Base-by-base conservation (phyloP, 140 eudicot genomes). In the Stevia rebaudiana region DNA sequence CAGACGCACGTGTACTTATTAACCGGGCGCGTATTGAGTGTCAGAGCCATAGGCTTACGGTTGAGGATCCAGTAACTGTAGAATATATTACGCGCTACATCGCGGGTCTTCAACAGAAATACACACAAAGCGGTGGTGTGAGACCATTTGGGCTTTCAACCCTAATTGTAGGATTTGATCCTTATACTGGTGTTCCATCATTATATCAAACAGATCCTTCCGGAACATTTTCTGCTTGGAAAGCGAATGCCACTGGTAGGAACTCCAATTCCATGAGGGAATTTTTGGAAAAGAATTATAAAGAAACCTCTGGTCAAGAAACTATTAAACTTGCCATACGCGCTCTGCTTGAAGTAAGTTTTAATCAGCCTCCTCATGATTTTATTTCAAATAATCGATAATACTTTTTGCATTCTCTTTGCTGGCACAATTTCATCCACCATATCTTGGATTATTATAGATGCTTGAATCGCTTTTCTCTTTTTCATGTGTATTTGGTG, bases 91-190 rank as follows among this genome's bases (percentile, higher is more conserved):
- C 95, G 15, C 95, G 97, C 65, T 90, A 87, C 79, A 90, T 90
- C 22, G 97, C 95, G 54, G 95, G 97, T 30, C 91, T 90, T 63
- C 97, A 90, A 71, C 95, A 90, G 74, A 90, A 90, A 72, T 90
- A 90, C 76, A 90, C 95, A 18, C 97, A 90, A 64, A 90, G 97
- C 79, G 95, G 95, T 76, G 97, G 97, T 80, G 97, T 90, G 37
- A 84, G 97, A 68, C 95, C 97, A 23, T 90, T 90, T 80, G 97
- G 97, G 35, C 95, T 90, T 69, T 90, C 95, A 15, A 90, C 95
- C 37, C 84, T 90, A 74, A 90, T 90, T 22, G 86, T 87, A 31
- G 97, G 97, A 11, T 90, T 90, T 61, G 97, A 90, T 62, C 97
- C 97, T 6, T 79, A 90, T 62, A 84, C 88, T 19, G 83, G 80